Evolutionary conservation across 495 filamentous ascomycete genomes (phyloP).

Genomic region (Neurospora cerealis): DNA sequence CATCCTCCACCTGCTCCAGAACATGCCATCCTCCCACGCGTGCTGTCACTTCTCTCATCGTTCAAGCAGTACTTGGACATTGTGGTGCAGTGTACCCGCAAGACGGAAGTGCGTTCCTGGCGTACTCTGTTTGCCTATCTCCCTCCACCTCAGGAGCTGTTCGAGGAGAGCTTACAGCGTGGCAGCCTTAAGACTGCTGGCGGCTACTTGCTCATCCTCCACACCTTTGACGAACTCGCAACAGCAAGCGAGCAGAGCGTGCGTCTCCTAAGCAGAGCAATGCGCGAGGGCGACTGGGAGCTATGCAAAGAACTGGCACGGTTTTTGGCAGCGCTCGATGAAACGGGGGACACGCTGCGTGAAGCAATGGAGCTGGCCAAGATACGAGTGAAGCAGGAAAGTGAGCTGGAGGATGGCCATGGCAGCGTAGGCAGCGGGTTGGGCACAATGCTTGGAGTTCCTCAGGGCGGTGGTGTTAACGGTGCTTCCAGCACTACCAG

Average conservation of each 20-base stretch:
- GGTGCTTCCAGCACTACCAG: slow-evolving; percentile 8
- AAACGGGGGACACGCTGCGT: slow-evolving; percentile 69
- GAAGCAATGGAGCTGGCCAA: slow-evolving; percentile 68
- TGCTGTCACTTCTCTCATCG: slow-evolving; percentile 80
- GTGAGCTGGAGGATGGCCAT: slow-evolving; percentile 21
- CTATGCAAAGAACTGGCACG: slow-evolving; percentile 89
- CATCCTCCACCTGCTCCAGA: slow-evolving; percentile 50
- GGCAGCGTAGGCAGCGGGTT: slow-evolving; percentile 28
- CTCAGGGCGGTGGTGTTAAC: slow-evolving; percentile 26
- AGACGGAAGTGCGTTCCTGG: slow-evolving; percentile 95
- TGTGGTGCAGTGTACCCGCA: slow-evolving; percentile 92
- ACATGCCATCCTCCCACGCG: slow-evolving; percentile 70
- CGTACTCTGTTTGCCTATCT: slow-evolving; percentile 83
- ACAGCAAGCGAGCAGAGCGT: slow-evolving; percentile 72
- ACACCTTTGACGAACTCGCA: slow-evolving; percentile 83
- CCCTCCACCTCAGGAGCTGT: slow-evolving; percentile 80
- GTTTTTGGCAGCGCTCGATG: slow-evolving; percentile 87
- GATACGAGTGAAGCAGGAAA: slow-evolving; percentile 34
- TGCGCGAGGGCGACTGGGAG: slow-evolving; percentile 86
- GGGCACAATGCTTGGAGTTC: slow-evolving; percentile 41
- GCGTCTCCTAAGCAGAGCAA: slow-evolving; percentile 69
- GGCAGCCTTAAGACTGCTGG: slow-evolving; percentile 91
- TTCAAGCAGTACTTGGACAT: slow-evolving; percentile 89
- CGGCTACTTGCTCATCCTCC: slow-evolving; percentile 90
- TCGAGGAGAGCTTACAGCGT: slow-evolving; percentile 77